phyloP scores from a whole-genome alignment of 345 rosid genomes.

The Syzygium aromaticum region DNA sequence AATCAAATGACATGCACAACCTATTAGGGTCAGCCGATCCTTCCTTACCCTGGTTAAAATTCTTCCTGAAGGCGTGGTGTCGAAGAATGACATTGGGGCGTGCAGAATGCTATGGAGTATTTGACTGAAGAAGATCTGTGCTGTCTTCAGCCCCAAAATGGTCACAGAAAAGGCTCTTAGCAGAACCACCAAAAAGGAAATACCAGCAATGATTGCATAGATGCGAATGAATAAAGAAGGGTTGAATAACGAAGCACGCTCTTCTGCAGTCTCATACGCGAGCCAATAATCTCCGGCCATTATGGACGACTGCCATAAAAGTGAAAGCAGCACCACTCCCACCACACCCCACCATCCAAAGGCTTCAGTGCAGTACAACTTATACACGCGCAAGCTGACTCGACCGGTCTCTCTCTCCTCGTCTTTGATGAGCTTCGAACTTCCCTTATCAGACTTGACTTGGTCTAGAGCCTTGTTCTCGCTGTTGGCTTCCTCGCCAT shows the following conservation, averaged over 20 bases:
- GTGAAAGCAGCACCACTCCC: constrained; percentile 42
- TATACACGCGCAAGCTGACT: constrained; percentile 65
- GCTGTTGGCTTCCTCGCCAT: constrained; percentile 32
- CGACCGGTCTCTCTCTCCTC: constrained; percentile 84
- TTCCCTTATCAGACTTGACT: constrained; percentile 34
- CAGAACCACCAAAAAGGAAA: constrained; percentile 42
- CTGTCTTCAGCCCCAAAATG: constrained; percentile 67
- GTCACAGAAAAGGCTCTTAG: constrained; percentile 49
- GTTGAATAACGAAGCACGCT: constrained; percentile 35
- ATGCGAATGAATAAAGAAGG: constrained; percentile 51
- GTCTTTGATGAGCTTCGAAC: constrained; percentile 73
- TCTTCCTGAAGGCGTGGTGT: constrained; percentile 96
- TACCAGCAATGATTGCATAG: constrained; percentile 47
- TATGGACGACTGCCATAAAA: constrained; percentile 62
- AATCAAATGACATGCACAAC: background rate
- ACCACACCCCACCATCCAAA: constrained; percentile 90
- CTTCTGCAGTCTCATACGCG: constrained; percentile 72
- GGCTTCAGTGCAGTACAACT: constrained; percentile 71
- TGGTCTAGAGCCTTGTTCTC: constrained; percentile 34
- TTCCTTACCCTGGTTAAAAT: constrained; percentile 79
- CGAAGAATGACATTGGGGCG: constrained; percentile 98
- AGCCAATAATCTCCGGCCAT: constrained; percentile 97
- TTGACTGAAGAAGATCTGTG: constrained; percentile 62
- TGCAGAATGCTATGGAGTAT: constrained; percentile 81
- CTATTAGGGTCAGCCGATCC: background rate